phyloP scores from a whole-genome alignment of 2,329 filamentous ascomycete species.

The Saccharata proteae region DNA sequence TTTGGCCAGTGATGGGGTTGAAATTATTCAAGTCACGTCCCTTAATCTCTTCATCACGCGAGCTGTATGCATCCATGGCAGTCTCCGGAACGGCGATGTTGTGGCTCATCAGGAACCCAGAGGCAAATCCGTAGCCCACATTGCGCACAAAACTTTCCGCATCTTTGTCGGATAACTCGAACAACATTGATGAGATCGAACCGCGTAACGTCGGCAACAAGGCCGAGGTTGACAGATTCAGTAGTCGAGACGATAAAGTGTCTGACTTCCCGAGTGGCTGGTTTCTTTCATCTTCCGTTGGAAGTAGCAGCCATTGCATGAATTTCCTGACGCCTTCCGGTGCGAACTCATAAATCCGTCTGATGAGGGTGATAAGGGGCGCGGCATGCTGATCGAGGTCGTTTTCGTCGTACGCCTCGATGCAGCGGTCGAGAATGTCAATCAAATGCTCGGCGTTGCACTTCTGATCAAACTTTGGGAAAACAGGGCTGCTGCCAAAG shows the following conservation, averaged over 20 bases:
- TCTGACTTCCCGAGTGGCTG: slow-evolving; percentile 64
- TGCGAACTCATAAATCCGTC: slow-evolving; percentile 57
- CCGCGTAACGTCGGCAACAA: slow-evolving; percentile 59
- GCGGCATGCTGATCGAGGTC: slow-evolving; percentile 63
- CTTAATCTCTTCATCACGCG: too few relatives aligned
- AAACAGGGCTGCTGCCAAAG: slow-evolving; percentile 39
- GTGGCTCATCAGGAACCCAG: slow-evolving; percentile 77
- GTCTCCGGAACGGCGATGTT: slow-evolving; percentile 65
- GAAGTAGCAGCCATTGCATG: slow-evolving; percentile 59
- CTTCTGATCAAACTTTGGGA: slow-evolving; percentile 50
- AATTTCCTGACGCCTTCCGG: slow-evolving; percentile 48
- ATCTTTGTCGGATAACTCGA: slow-evolving; percentile 74
- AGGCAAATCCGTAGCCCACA: slow-evolving; percentile 88
- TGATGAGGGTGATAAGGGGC: slow-evolving; percentile 63
- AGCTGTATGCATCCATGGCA: slow-evolving; percentile 44
- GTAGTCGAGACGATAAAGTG: slow-evolving; percentile 61
- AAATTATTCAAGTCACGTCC: too few relatives aligned
- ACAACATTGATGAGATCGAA: slow-evolving; percentile 66
- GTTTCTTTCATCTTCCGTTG: slow-evolving; percentile 62
- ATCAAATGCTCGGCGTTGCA: slow-evolving; percentile 54
- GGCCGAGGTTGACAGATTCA: slow-evolving; percentile 66
- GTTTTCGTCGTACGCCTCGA: slow-evolving; percentile 49
- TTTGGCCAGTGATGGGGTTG: slow-evolving; percentile 83
- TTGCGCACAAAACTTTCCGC: slow-evolving; percentile 73
- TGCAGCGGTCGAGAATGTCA: slow-evolving; percentile 55